Evolutionary conservation across 345 rosid genomes (phyloP).

Genomic region (Physaria fendleri): DNA sequence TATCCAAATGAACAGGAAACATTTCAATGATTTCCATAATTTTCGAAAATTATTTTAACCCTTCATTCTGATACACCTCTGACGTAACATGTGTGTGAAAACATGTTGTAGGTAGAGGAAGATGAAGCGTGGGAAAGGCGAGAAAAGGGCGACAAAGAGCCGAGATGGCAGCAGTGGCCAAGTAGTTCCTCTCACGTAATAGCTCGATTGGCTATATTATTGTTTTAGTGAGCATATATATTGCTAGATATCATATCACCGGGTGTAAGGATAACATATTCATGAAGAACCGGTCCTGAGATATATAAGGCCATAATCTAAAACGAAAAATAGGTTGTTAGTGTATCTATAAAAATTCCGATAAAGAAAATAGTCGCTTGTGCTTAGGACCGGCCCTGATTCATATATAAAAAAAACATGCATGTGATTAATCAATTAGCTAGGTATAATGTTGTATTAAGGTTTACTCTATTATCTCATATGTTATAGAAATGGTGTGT

Average conservation of each 20-base stretch:
- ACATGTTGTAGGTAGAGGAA: constrained; percentile 70
- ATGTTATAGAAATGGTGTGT: constrained; percentile 1
- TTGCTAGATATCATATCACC: constrained; percentile 18
- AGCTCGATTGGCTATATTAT: constrained; percentile 48
- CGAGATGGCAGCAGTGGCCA: constrained; percentile 51
- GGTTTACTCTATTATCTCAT: constrained; percentile 8
- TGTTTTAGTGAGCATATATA: constrained; percentile 59
- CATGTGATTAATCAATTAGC: neutral
- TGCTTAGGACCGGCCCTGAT: too few relatives aligned
- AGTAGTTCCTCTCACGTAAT: constrained; percentile 51
- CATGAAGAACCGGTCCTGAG: too few relatives aligned
- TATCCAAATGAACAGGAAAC: too few relatives aligned
- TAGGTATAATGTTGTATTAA: neutral
- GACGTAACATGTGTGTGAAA: constrained; percentile 3
- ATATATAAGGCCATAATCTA: too few relatives aligned
- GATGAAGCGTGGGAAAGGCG: constrained; percentile 78
- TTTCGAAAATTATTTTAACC: too few relatives aligned
- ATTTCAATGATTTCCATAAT: too few relatives aligned
- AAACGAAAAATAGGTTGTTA: too few relatives aligned
- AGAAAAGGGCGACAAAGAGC: constrained; percentile 61
- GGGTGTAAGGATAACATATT: neutral
- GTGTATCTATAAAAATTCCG: too few relatives aligned
- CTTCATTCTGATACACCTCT: too few relatives aligned
- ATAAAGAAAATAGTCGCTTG: too few relatives aligned
- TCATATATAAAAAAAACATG: neutral